Conservation (phyloP, 2,329 filamentous ascomycete genomes). For the Colletotrichum caudatum region DNA sequence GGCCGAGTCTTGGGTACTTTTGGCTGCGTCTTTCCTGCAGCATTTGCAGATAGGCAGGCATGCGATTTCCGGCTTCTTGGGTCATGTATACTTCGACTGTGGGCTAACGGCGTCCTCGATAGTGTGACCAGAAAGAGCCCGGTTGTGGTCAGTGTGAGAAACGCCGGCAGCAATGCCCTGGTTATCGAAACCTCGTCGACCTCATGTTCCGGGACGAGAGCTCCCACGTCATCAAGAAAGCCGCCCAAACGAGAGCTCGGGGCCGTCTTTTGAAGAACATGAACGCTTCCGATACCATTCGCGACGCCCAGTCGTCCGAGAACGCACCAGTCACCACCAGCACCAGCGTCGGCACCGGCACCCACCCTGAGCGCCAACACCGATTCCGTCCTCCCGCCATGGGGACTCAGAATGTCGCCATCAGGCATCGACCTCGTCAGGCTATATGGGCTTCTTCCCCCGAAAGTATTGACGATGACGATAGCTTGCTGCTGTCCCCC, state of each 20-base stretch:
- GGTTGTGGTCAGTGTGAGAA: slow-evolving; percentile 68
- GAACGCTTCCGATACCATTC: slow-evolving; percentile 33
- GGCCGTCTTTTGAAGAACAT: slow-evolving; percentile 44
- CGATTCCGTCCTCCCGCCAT: slow-evolving; percentile 34
- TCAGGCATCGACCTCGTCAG: slow-evolving; percentile 7
- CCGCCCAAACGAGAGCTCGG: slow-evolving; percentile 52
- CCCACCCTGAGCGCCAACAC: slow-evolving; percentile 15
- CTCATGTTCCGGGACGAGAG: slow-evolving; percentile 71
- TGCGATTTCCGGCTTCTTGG: not conserved
- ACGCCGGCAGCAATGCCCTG: slow-evolving; percentile 63
- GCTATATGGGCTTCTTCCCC: slow-evolving; percentile 17
- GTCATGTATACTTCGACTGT: not conserved
- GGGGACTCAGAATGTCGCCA: slow-evolving; percentile 39
- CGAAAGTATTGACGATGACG: slow-evolving; percentile 42
- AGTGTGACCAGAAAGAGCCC: slow-evolving; percentile 67
- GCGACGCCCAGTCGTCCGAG: slow-evolving; percentile 4
- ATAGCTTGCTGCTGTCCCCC: slow-evolving; percentile 47
- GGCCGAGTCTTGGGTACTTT: not conserved
- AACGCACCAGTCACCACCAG: slow-evolving; percentile 5
- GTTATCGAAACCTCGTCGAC: slow-evolving; percentile 67
- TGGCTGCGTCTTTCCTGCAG: not conserved
- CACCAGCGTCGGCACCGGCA: slow-evolving; percentile 1
- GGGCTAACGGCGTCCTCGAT: slow-evolving; percentile 21
- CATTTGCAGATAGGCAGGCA: not conserved
- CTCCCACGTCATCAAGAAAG: slow-evolving; percentile 66